phyloP scores from a whole-genome alignment of 2,329 filamentous ascomycete species.

The Parafenestella ontariensis region DNA sequence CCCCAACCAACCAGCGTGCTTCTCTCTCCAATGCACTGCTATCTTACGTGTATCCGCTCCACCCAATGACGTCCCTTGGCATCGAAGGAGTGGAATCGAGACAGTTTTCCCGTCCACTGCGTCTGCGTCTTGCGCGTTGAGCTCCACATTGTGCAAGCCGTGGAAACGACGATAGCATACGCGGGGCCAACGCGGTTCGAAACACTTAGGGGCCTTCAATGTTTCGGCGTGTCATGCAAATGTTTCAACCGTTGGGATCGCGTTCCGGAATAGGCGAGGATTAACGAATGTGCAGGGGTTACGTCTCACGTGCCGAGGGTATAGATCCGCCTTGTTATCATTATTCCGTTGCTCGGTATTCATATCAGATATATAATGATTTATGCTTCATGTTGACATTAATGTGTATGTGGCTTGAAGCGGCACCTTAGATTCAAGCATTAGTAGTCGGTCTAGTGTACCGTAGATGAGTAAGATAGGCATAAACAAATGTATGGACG shows the following conservation, averaged over 20 bases:
- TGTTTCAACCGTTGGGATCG: conserved; percentile 2
- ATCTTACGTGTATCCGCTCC: conserved; percentile 1
- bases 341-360: not conserved
- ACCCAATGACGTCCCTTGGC: not conserved
- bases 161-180: not conserved
- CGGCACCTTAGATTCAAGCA: not conserved
- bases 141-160: not conserved
- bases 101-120: not conserved
- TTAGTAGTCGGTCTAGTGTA: not conserved
- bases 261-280: not conserved
- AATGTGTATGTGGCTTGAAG: not conserved
- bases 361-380: not conserved
- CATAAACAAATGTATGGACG: not conserved
- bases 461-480: not conserved
- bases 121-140: not conserved
- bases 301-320: not conserved
- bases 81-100: not conserved
- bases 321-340: not conserved
- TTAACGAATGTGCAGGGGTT: not conserved
- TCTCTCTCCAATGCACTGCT: not conserved
- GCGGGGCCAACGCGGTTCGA: not conserved
- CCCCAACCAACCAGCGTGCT: conserved; percentile 3
- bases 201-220: not conserved
- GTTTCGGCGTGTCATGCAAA: not conserved
- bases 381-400: not conserved